A percentile compares a stretch with the other conserved stretches of the same genome.
Evolutionary conservation across 352 stramenopile genomes (phyloP).

Genomic region (Thraustochytrium sp.): DNA sequence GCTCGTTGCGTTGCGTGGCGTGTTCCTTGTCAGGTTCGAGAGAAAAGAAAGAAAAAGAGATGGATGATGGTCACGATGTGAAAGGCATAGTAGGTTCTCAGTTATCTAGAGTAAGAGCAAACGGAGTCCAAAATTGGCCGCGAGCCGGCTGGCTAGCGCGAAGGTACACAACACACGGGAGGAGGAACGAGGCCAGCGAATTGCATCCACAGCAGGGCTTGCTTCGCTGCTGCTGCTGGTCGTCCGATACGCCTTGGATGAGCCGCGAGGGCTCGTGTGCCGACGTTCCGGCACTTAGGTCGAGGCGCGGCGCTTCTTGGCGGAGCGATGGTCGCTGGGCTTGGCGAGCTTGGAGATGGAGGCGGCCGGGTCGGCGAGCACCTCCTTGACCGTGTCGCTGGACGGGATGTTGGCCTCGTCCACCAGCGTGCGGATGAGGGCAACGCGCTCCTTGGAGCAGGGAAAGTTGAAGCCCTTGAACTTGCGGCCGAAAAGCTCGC

Average conservation of each 20-base stretch:
- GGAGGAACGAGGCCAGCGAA: no score
- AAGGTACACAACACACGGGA: no score
- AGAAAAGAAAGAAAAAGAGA: no score
- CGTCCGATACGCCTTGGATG: not conserved
- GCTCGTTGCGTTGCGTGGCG: no score
- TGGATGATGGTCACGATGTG: no score
- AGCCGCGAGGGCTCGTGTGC: not conserved
- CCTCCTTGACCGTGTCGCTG: slow-evolving; percentile 1
- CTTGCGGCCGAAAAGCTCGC: slow-evolving; percentile 15
- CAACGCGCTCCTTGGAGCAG: slow-evolving; percentile 19
- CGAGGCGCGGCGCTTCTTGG: not conserved
- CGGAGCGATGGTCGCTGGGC: not conserved
- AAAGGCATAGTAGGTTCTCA: no score
- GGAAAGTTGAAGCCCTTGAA: slow-evolving; percentile 35
- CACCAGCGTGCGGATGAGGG: not conserved
- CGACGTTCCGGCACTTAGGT: not conserved
- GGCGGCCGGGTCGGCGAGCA: not conserved
- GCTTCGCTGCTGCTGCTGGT: no score
- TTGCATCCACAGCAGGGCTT: no score
- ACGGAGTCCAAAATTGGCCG: no score
- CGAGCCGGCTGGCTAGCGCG: no score
- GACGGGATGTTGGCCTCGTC: not conserved
- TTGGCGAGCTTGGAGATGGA: slow-evolving; percentile 5
- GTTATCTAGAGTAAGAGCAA: no score
- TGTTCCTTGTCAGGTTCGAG: no score